Base-by-base conservation (phyloP, 495 filamentous ascomycete species). In the Lepraria neglecta region DNA sequence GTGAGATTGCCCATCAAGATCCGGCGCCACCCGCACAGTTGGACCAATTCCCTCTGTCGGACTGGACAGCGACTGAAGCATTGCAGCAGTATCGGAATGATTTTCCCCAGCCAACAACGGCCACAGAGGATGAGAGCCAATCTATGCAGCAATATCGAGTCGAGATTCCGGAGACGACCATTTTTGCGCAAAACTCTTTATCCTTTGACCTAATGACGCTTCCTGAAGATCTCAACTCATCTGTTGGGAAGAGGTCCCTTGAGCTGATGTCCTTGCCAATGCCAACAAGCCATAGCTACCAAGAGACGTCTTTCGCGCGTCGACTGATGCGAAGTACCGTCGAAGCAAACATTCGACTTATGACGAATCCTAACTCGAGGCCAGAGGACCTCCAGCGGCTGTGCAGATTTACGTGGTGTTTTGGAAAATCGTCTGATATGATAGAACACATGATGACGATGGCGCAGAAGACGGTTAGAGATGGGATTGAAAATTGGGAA, bases 221-320 rank as follows among this genome's bases (percentile, higher is more conserved):
- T 38, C 15, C 6, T 33, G 51, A 21, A 19, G 51, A 3, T 10
- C 33, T 5, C 51, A 54, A 38, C 30, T 9, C 17, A 6, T 33
- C 51, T 38, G 6, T 21, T 31, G 51, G n/a, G 5, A 38, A 54
- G 15, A 10, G 30, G 31, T 54, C 28, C 31, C 27, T 45, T 28
- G 54, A 15, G 27, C 54, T 57, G 21, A 42, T 44, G 17, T 60
- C 69, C 6, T 74, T 78, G 2, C 70, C 75, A 1, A 58, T 68
- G 1, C 78, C 80, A 0, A 68, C 57, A 4, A 77, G 78, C 0
- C 82, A 82, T 65, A 73, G 78, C 38, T 76, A 83, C 47, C 77
- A 84, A 28, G 90, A 94, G 72, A 74, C 75, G 15, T 80, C 80
- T n/a, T 89, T 95, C 63, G 83, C 84, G 19, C 82, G 89, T 0